Evolutionary conservation across 2,329 filamentous ascomycete genomes (phyloP).

Genomic region (Fusarium sp.): DNA sequence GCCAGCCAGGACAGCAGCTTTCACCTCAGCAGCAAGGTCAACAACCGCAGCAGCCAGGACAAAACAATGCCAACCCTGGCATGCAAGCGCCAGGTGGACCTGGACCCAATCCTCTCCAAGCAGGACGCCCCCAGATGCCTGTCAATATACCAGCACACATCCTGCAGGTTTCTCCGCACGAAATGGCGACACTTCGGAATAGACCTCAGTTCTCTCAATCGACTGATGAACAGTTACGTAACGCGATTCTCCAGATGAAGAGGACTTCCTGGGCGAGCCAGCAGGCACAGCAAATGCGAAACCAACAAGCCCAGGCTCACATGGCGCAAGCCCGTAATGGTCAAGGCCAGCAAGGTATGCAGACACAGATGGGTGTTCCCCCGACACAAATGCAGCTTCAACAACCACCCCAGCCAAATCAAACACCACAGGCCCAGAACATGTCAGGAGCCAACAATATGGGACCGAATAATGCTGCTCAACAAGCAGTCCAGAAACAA

Average conservation of each 20-base stretch:
- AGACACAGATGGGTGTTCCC: slow-evolving; percentile 54
- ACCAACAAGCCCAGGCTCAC: slow-evolving; percentile 45
- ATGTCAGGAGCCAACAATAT: slow-evolving; percentile 53
- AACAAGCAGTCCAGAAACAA: slow-evolving; percentile 45
- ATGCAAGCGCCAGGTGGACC: slow-evolving; percentile 36
- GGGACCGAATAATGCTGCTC: slow-evolving; percentile 50
- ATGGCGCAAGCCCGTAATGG: slow-evolving; percentile 47
- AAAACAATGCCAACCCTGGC: slow-evolving; percentile 41
- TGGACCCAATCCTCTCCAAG: slow-evolving; percentile 43
- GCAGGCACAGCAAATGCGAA: slow-evolving; percentile 43
- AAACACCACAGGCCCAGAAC: slow-evolving; percentile 50
- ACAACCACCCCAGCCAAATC: slow-evolving; percentile 56
- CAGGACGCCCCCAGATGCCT: slow-evolving; percentile 37
- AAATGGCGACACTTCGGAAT: slow-evolving; percentile 46
- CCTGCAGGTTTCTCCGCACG: slow-evolving; percentile 47
- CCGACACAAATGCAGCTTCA: slow-evolving; percentile 64
- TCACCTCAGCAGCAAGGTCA: slow-evolving; percentile 30
- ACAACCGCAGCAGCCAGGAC: slow-evolving; percentile 40
- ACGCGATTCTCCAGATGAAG: slow-evolving; percentile 48
- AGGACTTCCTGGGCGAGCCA: slow-evolving; percentile 44
- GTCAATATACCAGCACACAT: slow-evolving; percentile 44
- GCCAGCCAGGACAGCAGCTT: slow-evolving; percentile 19
- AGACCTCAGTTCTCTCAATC: slow-evolving; percentile 41
- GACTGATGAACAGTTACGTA: slow-evolving; percentile 48
- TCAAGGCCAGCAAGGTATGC: slow-evolving; percentile 43